Conservation (phyloP, 2,329 filamentous ascomycete species). For the Aspergillus novoparasiticus region DNA sequence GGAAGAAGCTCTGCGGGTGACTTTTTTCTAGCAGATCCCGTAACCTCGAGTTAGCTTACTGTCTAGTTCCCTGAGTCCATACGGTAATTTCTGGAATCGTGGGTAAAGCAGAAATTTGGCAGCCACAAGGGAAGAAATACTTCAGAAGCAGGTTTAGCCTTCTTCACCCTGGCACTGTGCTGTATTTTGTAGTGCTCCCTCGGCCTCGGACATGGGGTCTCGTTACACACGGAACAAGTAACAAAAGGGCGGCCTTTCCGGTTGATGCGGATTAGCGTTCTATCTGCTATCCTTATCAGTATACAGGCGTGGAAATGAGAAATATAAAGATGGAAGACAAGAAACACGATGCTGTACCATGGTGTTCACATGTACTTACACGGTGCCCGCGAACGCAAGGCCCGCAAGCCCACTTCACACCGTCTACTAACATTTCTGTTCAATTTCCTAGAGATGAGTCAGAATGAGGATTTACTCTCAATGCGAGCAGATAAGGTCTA, state of each 20-base stretch:
- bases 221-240: background rate
- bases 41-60: background rate
- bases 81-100: background rate
- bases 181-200: background rate
- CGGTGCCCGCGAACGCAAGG: background rate
- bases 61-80: background rate
- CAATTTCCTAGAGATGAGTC: rapidly evolving
- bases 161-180: background rate
- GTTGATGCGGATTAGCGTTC: background rate
- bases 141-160: background rate
- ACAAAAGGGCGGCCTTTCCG: background rate
- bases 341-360: background rate
- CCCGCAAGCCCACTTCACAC: background rate
- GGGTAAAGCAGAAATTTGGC: too few species aligned
- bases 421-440: background rate
- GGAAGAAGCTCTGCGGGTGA: background rate
- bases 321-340: background rate
- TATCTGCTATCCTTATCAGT: background rate
- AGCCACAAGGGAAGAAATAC: background rate
- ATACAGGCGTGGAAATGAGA: background rate
- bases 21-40: background rate
- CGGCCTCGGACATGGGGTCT: background rate
- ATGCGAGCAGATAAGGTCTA: background rate
- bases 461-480: background rate
- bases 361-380: background rate